Percentiles rank a stretch among this genome's conserved stretches.
These are phyloP conservation scores for Discostella stelligeroides DNA, from an alignment of 108 stramenopile species.

Conservation along the genomic window DNA sequence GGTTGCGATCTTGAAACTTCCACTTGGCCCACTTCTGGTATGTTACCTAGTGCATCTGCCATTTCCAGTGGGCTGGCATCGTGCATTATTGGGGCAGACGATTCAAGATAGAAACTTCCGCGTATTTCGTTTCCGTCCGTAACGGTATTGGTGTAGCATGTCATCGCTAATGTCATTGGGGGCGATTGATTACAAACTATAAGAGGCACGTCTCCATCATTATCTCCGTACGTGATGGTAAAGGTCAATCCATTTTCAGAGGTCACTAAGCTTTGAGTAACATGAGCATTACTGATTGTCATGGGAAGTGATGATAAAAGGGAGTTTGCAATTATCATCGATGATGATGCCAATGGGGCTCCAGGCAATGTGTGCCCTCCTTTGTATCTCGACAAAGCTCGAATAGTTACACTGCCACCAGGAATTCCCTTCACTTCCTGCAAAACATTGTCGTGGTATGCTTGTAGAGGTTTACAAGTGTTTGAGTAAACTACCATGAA, in stretches of 20 bases:
- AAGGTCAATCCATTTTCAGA: constrained; percentile 56
- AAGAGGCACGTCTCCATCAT: constrained; percentile 52
- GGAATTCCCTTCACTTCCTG: constrained; percentile 34
- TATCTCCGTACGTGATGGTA: constrained; percentile 60
- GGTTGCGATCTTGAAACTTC: constrained; percentile 58
- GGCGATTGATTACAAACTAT: constrained; percentile 45
- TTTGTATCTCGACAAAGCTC: constrained; percentile 31
- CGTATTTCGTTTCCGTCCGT: constrained; percentile 78
- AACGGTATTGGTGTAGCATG: constrained; percentile 65
- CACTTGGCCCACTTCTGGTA: constrained; percentile 63
- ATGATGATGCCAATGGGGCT: constrained; percentile 22
- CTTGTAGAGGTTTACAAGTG: constrained; percentile 46
- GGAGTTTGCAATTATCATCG: constrained; percentile 15
- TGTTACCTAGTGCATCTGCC: constrained; percentile 54
- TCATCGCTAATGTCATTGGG: constrained; percentile 20
- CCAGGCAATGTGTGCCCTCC: constrained; percentile 38
- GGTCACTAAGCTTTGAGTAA: constrained; percentile 45
- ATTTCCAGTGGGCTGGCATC: constrained; percentile 69
- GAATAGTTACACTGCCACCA: constrained; percentile 34
- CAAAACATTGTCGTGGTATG: constrained; percentile 51
- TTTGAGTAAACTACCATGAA: constrained; percentile 25
- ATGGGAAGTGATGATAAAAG: constrained; percentile 48
- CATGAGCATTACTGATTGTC: constrained; percentile 41
- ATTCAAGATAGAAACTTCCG: constrained; percentile 68
- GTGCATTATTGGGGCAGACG: constrained; percentile 57